Evolutionary conservation across 2,329 filamentous ascomycete genomes (phyloP), one percentile per base, ranked within the genome.

Genomic region (Calonectria fujianensis): DNA sequence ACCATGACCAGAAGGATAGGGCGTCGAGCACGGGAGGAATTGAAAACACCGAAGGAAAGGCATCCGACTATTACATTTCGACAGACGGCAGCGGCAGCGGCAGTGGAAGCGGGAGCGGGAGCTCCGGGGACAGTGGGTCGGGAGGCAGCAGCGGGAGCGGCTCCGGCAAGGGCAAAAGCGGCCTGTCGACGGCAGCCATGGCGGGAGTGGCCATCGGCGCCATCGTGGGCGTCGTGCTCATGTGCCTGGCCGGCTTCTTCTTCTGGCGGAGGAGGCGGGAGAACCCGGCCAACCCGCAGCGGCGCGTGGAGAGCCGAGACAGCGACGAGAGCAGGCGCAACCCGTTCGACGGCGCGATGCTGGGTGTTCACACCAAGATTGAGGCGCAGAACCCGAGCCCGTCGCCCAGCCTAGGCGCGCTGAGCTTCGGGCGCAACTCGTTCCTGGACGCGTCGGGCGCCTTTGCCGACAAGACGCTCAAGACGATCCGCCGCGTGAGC

Each of bases 321-420:
- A 77, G 78, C 48, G 69, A 71, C 51, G 45, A 72, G 65, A 59
- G 48, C 77, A 72, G 29, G 20, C 71, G 70, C 31, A 57, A 65
- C 20, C 77, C 79, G 13, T 80, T 79, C 16, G 78, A 78, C 51
- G 78, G 80, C 6, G 74, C 75, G 20, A 73, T 65, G 68, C 69
- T 81, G 41, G 80, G 80, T 9, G 80, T 81, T 7, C 79, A 78
- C n/a, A 81, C 80, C 16, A 80, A 80, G 74, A 81, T 81, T 63
- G 80, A 78, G 27, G 78, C 80, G 54, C 80, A 59, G 54, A 81
- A 76, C 68, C 78, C 77, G 5, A 78, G 72, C n/a, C 78, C 79
- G 0, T 76, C 77, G 31, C 70, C 69, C 2, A 81, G 78, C 29
- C 27, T 80, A 7, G 79, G 79, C 4, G 79, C 76, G 31, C 66